phyloP scores from a whole-genome alignment of 257 asterid genomes.

The Ophiorrhiza pumila region DNA sequence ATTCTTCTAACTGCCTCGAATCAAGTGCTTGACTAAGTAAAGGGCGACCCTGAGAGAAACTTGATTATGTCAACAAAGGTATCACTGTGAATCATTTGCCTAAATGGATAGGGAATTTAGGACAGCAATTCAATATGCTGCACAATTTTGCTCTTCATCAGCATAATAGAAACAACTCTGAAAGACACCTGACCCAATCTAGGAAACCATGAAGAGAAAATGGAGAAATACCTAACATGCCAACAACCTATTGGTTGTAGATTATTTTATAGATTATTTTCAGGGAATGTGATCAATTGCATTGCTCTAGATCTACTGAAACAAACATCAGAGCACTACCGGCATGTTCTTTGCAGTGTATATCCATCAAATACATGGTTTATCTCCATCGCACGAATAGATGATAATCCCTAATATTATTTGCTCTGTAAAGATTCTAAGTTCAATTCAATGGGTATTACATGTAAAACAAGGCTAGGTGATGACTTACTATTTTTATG shows the following conservation, averaged over 20 bases:
- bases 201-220: neutral
- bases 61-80: neutral
- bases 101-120: neutral
- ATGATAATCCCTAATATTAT: too few species aligned
- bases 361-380: too few species aligned
- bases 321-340: too few species aligned
- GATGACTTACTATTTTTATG: neutral
- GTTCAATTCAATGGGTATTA: neutral
- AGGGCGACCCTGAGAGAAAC: constrained; percentile 80
- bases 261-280: neutral
- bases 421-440: too few species aligned
- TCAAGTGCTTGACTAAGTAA: constrained; percentile 66
- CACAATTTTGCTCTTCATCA: neutral
- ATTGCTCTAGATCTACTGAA: neutral
- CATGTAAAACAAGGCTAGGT: neutral
- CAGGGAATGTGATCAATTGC: neutral
- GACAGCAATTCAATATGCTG: neutral
- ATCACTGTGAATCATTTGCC: neutral
- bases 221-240: too few species aligned
- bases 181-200: neutral
- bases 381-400: too few species aligned
- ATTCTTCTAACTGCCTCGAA: constrained; percentile 44
- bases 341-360: too few species aligned
- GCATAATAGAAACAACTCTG: neutral
- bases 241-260: too few species aligned